Conservation (phyloP, 208 protist genomes). For the Crithidia bombi region DNA sequence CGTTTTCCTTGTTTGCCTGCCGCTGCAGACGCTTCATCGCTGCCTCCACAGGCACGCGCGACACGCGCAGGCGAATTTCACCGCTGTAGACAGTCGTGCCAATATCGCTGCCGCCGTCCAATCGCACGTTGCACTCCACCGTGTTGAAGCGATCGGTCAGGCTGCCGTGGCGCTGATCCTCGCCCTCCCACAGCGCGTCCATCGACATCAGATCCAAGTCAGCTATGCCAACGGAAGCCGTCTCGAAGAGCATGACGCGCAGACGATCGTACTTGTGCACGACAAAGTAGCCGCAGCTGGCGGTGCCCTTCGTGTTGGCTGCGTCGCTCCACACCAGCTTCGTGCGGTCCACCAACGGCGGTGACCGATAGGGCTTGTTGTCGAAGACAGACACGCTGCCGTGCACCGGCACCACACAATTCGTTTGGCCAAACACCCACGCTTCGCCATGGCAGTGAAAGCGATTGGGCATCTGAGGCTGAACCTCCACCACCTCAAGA, state of each 20-base stretch:
- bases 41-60: conserved; percentile 44
- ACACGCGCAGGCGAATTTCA: conserved; percentile 53
- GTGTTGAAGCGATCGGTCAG: conserved; percentile 36
- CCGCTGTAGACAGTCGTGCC: conserved; percentile 31
- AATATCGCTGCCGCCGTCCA: conserved; percentile 23
- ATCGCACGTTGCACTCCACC: conserved; percentile 36
- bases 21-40: conserved; percentile 34
- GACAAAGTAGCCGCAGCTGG: conserved; percentile 47
- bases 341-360: conserved; percentile 53
- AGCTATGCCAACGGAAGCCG: conserved; percentile 59
- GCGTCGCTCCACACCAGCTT: conserved; percentile 51
- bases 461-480: conserved; percentile 61
- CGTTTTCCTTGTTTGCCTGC: conserved; percentile 33
- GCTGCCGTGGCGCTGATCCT: conserved; percentile 10
- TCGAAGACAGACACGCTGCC: conserved; percentile 31
- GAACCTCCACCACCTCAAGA: conserved; percentile 57
- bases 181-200: conserved; percentile 41
- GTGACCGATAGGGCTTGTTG: conserved; percentile 57
- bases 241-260: conserved; percentile 72
- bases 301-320: neutral
- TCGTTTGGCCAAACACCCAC: conserved; percentile 60
- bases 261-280: conserved; percentile 78
- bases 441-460: conserved; percentile 79
- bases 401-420: conserved; percentile 23
- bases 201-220: conserved; percentile 71